Base-by-base conservation (phyloP, 1,284 basidiomycete species). In the Amylostereum areolatum region DNA sequence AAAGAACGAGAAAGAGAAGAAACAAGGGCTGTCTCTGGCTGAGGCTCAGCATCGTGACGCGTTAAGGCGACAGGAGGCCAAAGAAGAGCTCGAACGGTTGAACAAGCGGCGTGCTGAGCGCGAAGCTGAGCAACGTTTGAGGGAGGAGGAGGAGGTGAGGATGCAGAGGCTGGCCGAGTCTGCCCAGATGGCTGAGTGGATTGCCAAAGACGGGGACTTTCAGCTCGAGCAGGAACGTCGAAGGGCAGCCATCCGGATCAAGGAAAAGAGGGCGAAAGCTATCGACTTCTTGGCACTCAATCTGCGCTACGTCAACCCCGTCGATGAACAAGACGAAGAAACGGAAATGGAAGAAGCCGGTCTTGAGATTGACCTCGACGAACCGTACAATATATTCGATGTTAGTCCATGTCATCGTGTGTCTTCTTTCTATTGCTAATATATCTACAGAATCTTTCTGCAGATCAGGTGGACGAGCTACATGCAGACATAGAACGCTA, bases 161-260 rank as follows among this genome's bases (percentile, higher is more conserved):
- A 90, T 93, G 82, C 85, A 89, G 49, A 78, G 94, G 47, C 65
- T 95, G 49, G 89, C 92, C 43, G 97, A 99, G 69, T 92, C 92
- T 28, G 92, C 87, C 11, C 91, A 96, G 59, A 98, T 98, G 95
- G 88, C 90, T 3, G 94, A 97, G 52, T 99, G 97, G 97, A 77
- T 97, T 53, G 83, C 91, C 29, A 97, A 96, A 67, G 97, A 99
- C 62, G 96, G 93, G 49, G 92, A 95, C 57, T 99, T 99, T 67
- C 90, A 97, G 65, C 79, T 99, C 37, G 92, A 97, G 57, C 97
- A 99, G 69, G 91, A 96, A 58, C 80, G 92, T 51, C 77, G 80
- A 52, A 78, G 97, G 55, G 97, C 97, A 18, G 85, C 89, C 46
- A 99, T 99, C 62, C 80, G 97, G 46, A 85, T 98, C 61, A 87